Evolutionary conservation across 345 rosid genomes (phyloP).

Genomic region (Reutealis trisperma): DNA sequence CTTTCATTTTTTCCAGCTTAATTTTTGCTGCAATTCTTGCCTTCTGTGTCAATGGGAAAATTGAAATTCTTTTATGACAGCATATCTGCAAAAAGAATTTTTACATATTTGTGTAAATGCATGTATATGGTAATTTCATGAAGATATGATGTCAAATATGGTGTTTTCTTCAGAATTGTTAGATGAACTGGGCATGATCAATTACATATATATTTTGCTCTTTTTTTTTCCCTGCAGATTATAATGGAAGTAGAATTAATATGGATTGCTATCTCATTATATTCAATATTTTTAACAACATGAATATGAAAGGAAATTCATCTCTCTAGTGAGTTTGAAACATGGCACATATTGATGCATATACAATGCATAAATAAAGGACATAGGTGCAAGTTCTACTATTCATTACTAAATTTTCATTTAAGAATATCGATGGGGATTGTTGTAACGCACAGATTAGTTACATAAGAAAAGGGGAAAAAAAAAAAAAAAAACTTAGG

Average conservation of each 20-base stretch:
- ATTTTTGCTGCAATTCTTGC: slow-evolving; percentile 5
- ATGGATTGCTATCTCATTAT: too few relatives aligned
- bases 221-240: too few relatives aligned
- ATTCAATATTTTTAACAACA: too few relatives aligned
- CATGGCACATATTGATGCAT: neutral
- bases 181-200: too few relatives aligned
- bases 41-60: neutral
- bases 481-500: neutral
- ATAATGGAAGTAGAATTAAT: too few relatives aligned
- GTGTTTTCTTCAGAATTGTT: too few relatives aligned
- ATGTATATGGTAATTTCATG: neutral
- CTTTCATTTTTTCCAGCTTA: neutral
- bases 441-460: neutral
- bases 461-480: too few relatives aligned
- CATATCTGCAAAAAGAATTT: neutral
- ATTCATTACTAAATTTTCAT: neutral
- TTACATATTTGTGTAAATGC: neutral
- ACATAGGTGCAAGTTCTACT: neutral
- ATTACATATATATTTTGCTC: too few relatives aligned
- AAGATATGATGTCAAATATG: neutral
- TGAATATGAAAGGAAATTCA: too few relatives aligned
- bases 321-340: neutral
- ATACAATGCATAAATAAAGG: neutral
- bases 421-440: neutral
- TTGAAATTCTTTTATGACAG: neutral